Base-by-base conservation (phyloP, 2,329 filamentous ascomycete species). In the Neofusicoccum sp. region DNA sequence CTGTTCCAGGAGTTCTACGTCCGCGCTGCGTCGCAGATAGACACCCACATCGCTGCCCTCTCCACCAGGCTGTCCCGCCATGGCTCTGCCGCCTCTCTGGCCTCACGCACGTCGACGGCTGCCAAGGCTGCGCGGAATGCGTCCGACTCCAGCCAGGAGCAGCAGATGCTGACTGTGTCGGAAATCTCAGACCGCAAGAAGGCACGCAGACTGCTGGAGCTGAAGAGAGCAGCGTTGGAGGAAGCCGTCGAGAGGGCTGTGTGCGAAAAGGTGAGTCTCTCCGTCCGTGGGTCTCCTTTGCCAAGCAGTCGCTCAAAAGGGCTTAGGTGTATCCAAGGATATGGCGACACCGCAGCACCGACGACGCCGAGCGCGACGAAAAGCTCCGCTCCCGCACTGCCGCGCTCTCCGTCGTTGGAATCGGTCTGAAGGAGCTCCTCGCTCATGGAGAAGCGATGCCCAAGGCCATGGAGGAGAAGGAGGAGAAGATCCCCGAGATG, bases 1-100 rank as follows among this genome's bases (percentile, higher is more conserved):
- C 82, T 95, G 58, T 98, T 98, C 72, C 95, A 99, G 75, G 91
- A 96, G 61, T 99, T 98, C 74, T 99, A 99, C 72, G 79, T 84
- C 43, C 84, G 87, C 61, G 91, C 93, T 24, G 89, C 91, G 9
- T 83, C 86, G 1, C 90, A 95, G 67, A 93, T 98, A 62, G 85
- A 86, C 58, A 96, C 91, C 0, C 93, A 98, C 72, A 90, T 97
- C 65, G 89, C 88, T 36, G 86, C 89, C 2, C 80, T 97, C 12
- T 89, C 89, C 2, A 89, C 88, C 20, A 85, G 87, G 43, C 85
- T 95, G 66, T 89, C 85, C 62, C 87, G 91, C 36, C 86, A 89
- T 63, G 79, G 78, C 45, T 86, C 86, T 1, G 82, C 84, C 1
- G 75, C 81, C 0, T 78, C 83, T n/a, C 34, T 61, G 2, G 43